Conservation (phyloP, 2,329 filamentous ascomycete genomes). For the Stromatinia cepivora region DNA sequence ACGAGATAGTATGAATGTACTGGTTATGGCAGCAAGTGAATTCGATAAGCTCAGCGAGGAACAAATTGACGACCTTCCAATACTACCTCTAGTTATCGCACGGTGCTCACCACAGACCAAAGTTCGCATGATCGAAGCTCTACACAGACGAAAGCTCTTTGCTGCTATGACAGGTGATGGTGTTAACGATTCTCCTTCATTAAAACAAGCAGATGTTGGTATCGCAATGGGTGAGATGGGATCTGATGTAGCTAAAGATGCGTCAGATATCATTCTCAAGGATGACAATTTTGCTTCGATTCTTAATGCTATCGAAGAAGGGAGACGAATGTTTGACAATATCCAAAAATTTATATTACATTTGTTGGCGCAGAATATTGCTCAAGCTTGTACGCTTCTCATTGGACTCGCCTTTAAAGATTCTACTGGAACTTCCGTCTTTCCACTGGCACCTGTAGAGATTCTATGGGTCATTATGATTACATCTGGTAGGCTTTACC, state of each 20-base stretch:
- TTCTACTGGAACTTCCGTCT: slow-evolving; percentile 68
- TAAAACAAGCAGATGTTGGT: slow-evolving; percentile 64
- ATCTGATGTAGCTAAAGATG: slow-evolving; percentile 62
- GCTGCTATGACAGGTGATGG: slow-evolving; percentile 54
- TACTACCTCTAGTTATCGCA: slow-evolving; percentile 78
- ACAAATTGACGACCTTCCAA: slow-evolving; percentile 73
- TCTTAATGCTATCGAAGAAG: slow-evolving; percentile 70
- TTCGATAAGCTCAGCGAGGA: slow-evolving; percentile 76
- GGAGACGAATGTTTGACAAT: slow-evolving; percentile 75
- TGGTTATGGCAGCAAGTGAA: slow-evolving; percentile 74
- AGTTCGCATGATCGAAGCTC: slow-evolving; percentile 85
- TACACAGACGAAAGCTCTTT: slow-evolving; percentile 54
- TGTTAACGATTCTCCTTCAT: slow-evolving; percentile 53
- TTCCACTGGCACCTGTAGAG: slow-evolving; percentile 80
- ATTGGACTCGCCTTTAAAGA: slow-evolving; percentile 84
- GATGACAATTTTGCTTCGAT: slow-evolving; percentile 76
- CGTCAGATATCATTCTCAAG: slow-evolving; percentile 61
- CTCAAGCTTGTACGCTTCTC: slow-evolving; percentile 77
- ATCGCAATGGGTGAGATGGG: slow-evolving; percentile 62
- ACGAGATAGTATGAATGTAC: slow-evolving; percentile 61
- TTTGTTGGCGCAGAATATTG: slow-evolving; percentile 71
- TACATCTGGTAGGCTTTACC: slow-evolving; percentile 60
- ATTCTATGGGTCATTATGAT: slow-evolving; percentile 96
- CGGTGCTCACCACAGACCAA: slow-evolving; percentile 85
- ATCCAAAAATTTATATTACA: slow-evolving; percentile 70